phyloP scores from a whole-genome alignment of 768 basidiomycete species.

The Hericium alpestre region DNA sequence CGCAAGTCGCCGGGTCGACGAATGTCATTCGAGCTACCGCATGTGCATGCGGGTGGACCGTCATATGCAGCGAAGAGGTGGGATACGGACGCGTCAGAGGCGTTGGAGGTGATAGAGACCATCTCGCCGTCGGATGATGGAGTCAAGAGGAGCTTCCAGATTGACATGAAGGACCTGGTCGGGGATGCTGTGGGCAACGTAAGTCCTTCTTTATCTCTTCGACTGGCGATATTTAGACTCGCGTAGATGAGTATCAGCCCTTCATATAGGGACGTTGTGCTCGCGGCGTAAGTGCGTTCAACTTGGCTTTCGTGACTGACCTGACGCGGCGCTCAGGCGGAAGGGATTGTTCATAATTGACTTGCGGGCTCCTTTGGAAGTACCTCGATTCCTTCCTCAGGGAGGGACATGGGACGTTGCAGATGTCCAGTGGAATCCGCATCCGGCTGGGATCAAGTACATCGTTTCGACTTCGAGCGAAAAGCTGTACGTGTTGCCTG shows the following conservation, averaged over 20 bases:
- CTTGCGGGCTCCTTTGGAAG: constrained; percentile 73
- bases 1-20: not conserved
- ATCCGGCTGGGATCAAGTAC: constrained; percentile 62
- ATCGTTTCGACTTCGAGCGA: constrained; percentile 84
- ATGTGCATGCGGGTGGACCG: not conserved
- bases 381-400: constrained; percentile 91
- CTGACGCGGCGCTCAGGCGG: constrained; percentile 33
- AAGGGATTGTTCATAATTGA: constrained; percentile 94
- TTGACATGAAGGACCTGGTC: constrained; percentile 70
- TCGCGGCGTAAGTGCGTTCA: constrained; percentile 59
- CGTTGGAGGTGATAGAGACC: constrained; percentile 5
- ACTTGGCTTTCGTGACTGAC: not conserved
- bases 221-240: not conserved
- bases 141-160: constrained; percentile 51
- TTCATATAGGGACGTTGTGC: constrained; percentile 75
- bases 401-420: constrained; percentile 95
- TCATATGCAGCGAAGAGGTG: not conserved
- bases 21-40: not conserved
- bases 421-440: constrained; percentile 90
- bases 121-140: constrained; percentile 39
- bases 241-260: constrained; percentile 86
- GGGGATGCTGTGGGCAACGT: constrained; percentile 82
- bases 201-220: constrained; percentile 19
- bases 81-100: not conserved
- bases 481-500: constrained; percentile 50